Evolutionary conservation across 192 early-diverging fungal genomes (phyloP).

Genomic region (Dissophora ornata): DNA sequence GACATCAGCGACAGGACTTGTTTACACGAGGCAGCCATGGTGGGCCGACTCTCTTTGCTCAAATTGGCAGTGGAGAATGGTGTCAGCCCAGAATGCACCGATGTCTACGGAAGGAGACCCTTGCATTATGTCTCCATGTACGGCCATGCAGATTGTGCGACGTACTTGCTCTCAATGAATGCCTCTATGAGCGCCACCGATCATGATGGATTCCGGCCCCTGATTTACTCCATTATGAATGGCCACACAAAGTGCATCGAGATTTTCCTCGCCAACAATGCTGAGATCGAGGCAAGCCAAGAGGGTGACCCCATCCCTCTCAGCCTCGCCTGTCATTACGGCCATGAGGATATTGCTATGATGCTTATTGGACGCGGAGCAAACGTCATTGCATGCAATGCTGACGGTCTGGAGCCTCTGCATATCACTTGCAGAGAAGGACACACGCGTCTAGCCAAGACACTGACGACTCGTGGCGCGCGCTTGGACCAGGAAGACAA

Average conservation of each 20-base stretch:
- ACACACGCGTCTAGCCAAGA: constrained; percentile 72
- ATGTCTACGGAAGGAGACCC: constrained; percentile 91
- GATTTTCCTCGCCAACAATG: constrained; percentile 76
- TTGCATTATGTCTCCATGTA: constrained; percentile 96
- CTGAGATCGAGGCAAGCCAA: constrained; percentile 70
- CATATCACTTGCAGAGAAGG: constrained; percentile 92
- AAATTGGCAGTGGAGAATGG: constrained; percentile 66
- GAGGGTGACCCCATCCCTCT: constrained; percentile 78
- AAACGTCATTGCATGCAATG: constrained; percentile 72
- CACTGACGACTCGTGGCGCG: constrained; percentile 79
- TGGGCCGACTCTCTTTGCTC: constrained; percentile 77
- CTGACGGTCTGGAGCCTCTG: constrained; percentile 87
- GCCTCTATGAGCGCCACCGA: constrained; percentile 73
- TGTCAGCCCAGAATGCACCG: constrained; percentile 68
- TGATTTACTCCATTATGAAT: constrained; percentile 88
- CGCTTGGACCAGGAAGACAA: constrained; percentile 86
- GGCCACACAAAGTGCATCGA: constrained; percentile 83
- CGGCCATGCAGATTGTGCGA: constrained; percentile 78
- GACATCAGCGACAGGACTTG: constrained; percentile 94
- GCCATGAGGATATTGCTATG: constrained; percentile 86
- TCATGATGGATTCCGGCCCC: constrained; percentile 89
- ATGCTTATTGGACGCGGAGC: constrained; percentile 83
- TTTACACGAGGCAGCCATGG: constrained; percentile 90
- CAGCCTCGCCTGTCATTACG: constrained; percentile 92
- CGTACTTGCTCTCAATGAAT: constrained; percentile 63